These are phyloP conservation scores for Iris pallida DNA, from an alignment of 116 monocot species.

Conservation along the genomic window DNA sequence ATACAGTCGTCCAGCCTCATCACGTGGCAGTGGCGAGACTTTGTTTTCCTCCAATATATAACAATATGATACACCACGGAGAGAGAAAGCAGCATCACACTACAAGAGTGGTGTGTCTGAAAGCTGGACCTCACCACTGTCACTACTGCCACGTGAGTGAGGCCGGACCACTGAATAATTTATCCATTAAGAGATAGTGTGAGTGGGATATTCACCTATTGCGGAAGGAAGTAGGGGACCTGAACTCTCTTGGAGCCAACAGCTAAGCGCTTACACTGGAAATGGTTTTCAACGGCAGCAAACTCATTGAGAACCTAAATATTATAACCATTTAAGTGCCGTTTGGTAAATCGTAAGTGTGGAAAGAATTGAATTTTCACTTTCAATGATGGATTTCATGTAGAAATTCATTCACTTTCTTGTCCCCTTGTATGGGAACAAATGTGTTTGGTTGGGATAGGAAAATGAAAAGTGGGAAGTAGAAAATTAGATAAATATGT, in stretches of 20 bases:
- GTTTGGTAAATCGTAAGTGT: no score
- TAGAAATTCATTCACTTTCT: no score
- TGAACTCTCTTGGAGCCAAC: conserved; percentile 88
- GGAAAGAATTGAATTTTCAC: no score
- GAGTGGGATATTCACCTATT: conserved; percentile 23
- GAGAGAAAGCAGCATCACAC: not conserved
- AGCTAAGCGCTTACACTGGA: conserved; percentile 67
- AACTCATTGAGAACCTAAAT: conserved; percentile 66
- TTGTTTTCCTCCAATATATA: no score
- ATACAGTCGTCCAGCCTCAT: no score
- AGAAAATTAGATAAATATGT: no score
- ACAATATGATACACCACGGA: no score
- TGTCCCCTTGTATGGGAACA: no score
- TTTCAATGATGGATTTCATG: no score
- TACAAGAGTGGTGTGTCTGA: not conserved
- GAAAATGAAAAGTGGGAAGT: no score
- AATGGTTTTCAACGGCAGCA: conserved; percentile 28
- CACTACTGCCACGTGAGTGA: not conserved
- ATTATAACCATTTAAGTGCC: not conserved
- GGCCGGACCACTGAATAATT: not conserved
- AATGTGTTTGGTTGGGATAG: no score
- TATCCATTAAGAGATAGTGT: not conserved
- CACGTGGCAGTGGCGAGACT: no score
- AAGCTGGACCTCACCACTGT: not conserved
- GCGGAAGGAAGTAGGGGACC: conserved; percentile 51